Evolutionary conservation across 2,329 filamentous ascomycete genomes (phyloP).

Genomic region (Talaromyces verruculosus): DNA sequence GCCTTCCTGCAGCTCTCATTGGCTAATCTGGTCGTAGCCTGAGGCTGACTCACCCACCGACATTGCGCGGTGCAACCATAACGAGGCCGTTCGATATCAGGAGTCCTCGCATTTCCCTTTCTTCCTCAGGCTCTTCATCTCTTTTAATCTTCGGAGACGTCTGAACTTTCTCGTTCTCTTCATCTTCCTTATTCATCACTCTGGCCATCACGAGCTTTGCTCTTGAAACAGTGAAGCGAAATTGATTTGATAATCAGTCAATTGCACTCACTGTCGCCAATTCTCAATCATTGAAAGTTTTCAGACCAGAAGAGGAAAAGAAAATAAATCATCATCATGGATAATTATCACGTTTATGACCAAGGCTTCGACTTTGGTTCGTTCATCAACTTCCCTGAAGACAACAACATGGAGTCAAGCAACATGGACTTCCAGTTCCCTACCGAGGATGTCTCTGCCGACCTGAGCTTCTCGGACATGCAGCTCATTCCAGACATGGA

Average conservation of each 20-base stretch:
- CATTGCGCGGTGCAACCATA: neutral
- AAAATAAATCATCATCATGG: constrained; percentile 1
- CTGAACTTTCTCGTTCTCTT: neutral
- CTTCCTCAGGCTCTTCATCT: neutral
- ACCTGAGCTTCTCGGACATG: constrained; percentile 14
- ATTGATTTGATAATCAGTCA: constrained; percentile 1
- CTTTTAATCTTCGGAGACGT: constrained; percentile 3
- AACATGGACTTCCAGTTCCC: constrained; percentile 9
- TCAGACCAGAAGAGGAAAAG: neutral
- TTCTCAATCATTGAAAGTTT: neutral
- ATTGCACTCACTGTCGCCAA: constrained; percentile 20
- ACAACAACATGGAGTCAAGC: constrained; percentile 30
- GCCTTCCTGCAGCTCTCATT: constrained; percentile 1
- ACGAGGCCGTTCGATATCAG: neutral
- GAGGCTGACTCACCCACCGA: neutral
- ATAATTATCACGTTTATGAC: constrained; percentile 21
- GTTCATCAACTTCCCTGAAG: constrained; percentile 33
- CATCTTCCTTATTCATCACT: neutral
- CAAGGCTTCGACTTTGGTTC: constrained; percentile 39
- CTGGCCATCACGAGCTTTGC: neutral
- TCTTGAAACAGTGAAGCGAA: neutral
- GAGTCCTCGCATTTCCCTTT: neutral
- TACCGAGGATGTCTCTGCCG: neutral
- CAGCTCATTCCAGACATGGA: constrained; percentile 3
- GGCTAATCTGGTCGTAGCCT: neutral